Evolutionary conservation across 2,329 filamentous ascomycete species (phyloP), one percentile per base, ranked within the genome.

Genomic region (Pseudocercospora macadamiae): DNA sequence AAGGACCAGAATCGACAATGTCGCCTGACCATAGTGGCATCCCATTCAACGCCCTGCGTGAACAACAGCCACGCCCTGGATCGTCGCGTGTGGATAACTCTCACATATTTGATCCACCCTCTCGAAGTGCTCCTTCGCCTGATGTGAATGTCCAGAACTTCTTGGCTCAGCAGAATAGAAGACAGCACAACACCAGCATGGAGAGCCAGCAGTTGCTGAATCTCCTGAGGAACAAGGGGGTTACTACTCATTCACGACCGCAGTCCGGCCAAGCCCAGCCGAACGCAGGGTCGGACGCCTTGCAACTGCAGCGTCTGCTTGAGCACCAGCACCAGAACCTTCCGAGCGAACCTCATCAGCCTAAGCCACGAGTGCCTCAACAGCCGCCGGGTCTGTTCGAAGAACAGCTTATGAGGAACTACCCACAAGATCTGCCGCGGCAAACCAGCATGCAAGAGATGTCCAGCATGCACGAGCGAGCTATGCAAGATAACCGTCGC

Each of bases 131-230:
- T 23, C 61, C 68, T 10, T 71, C 70, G 8, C 70, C 71, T 6
- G 70, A 71, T 55, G 59, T 69, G 28, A 72, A 69, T 51, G 66
- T 75, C 28, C 72, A 74, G 47, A 68, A 72, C 32, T 53, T 75
- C 36, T 70, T 74, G 62, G 77, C 74, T 34, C 72, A 72, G 44
- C 73, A 55, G 72, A 74, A 57, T 72, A 75, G 72, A 70, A 71
- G 75, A 47, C 61, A 71, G 8, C 70, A 72, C 70, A 87, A 83
- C 71, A 85, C 81, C 66, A 71, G 70, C 62, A 69, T 70, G 45
- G 90, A 93, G 67, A 85, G 89, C n/a, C 89, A 96, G 64, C 93
- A 95, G 71, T 78, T 96, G 49, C 90, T 96, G 75, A 89, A 87
- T 61, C 81, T 96, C 26, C 95, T 96, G 66, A 81, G 83, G 68